Evolutionary conservation across 306 rosid genomes (phyloP).

Genomic region (Calophaca sinica): DNA sequence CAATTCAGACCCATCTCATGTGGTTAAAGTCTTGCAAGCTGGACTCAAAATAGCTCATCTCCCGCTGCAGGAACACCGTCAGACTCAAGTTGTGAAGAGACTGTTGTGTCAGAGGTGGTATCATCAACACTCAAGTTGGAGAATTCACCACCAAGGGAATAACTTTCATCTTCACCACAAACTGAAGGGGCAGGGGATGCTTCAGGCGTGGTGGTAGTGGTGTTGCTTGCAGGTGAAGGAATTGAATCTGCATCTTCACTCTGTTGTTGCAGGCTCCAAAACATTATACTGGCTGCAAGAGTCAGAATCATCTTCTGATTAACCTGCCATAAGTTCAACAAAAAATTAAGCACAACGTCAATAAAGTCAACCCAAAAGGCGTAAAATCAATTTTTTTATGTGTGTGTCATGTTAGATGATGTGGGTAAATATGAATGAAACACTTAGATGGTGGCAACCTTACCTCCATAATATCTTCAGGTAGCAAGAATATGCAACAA

Average conservation of each 20-base stretch:
- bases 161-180: slow-evolving; percentile 75
- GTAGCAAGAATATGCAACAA: slow-evolving; percentile 91
- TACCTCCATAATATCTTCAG: slow-evolving; percentile 98
- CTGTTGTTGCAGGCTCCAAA: slow-evolving; percentile 86
- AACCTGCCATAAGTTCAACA: slow-evolving; percentile 67
- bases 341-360: background rate
- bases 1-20: slow-evolving; percentile 6
- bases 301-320: slow-evolving; percentile 96
- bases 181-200: slow-evolving; percentile 77
- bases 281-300: slow-evolving; percentile 90
- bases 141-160: slow-evolving; percentile 67
- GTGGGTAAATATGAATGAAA: background rate
- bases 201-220: slow-evolving; percentile 57
- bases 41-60: slow-evolving; percentile 42
- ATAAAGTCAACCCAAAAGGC: background rate
- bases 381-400: background rate
- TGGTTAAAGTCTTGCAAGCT: background rate
- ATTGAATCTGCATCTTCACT: slow-evolving; percentile 60
- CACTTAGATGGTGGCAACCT: slow-evolving; percentile 26
- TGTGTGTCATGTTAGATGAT: too few relatives aligned
- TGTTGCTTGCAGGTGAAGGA: slow-evolving; percentile 59
- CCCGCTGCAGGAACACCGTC: slow-evolving; percentile 37
- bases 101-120: slow-evolving; percentile 76
- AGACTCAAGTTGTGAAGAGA: slow-evolving; percentile 68
- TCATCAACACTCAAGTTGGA: slow-evolving; percentile 79